A percentile compares a stretch with the other conserved stretches of the same genome.
Conservation (phyloP, 164 flowering plant species). For the Amborella trichopoda region DNA sequence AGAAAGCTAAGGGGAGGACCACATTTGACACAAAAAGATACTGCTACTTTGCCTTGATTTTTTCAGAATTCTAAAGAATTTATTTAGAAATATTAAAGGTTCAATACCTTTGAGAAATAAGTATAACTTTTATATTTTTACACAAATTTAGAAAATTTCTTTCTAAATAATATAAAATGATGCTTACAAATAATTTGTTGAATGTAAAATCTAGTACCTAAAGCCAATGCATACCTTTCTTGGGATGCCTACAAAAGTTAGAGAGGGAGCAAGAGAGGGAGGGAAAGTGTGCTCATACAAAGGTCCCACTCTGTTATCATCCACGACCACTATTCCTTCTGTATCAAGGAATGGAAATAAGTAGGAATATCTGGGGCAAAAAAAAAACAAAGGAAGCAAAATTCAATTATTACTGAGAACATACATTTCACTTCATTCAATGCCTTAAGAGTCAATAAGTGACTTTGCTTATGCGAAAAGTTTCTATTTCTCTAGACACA, state of each 20-base stretch:
- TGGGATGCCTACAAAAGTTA: conserved; percentile 80
- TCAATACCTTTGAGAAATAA: conserved; percentile 40
- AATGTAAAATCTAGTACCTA: neutral
- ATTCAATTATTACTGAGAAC: no score
- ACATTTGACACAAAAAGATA: no score
- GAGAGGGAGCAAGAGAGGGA: conserved; percentile 82
- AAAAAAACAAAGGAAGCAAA: neutral
- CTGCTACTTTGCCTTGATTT: no score
- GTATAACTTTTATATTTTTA: neutral
- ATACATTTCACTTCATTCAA: no score
- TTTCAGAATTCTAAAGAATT: no score
- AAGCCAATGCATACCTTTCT: conserved; percentile 45
- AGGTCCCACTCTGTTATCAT: conserved; percentile 92
- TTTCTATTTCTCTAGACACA: no score
- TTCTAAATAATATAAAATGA: neutral
- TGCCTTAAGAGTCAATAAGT: no score
- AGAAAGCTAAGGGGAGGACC: no score
- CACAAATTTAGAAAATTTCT: neutral
- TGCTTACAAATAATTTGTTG: neutral
- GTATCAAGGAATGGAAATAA: conserved; percentile 92
- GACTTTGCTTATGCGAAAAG: no score
- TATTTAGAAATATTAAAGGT: no score
- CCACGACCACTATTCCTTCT: conserved; percentile 74
- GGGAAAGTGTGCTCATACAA: conserved; percentile 89
- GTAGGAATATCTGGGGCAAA: conserved; percentile 65